Evolutionary conservation across 176 grass and related monocot genomes (phyloP).

Genomic region (Eleusine coracana): DNA sequence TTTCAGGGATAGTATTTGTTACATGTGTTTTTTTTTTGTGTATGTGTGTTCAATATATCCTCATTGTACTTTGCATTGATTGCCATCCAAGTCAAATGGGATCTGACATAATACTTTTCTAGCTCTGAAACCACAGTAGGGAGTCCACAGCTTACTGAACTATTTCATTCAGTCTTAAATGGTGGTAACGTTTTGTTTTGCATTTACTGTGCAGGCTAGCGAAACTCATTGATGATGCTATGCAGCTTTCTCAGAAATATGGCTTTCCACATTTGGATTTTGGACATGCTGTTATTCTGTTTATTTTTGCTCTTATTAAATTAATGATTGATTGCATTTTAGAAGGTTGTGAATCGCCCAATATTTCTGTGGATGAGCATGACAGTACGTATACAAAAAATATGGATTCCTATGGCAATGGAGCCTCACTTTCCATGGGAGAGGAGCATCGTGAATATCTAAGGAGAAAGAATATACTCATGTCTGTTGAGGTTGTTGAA

Average conservation of each 20-base stretch:
- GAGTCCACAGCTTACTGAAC: background rate
- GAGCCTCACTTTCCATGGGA: slow-evolving; percentile 40
- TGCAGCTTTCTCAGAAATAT: slow-evolving; percentile 73
- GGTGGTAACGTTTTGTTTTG: slow-evolving; percentile 21
- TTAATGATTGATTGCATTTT: slow-evolving; percentile 68
- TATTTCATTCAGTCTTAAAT: slow-evolving; percentile 22
- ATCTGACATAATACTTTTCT: background rate
- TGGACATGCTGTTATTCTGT: slow-evolving; percentile 66
- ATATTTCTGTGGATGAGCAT: slow-evolving; percentile 40
- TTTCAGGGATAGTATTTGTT: no score
- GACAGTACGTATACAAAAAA: slow-evolving; percentile 32
- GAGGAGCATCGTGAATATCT: slow-evolving; percentile 56
- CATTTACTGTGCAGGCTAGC: slow-evolving; percentile 60
- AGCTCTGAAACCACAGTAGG: background rate
- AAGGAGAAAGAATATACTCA: slow-evolving; percentile 51
- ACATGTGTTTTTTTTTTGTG: no score
- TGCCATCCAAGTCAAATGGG: background rate
- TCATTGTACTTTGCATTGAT: background rate
- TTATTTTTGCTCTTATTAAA: slow-evolving; percentile 52
- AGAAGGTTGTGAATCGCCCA: slow-evolving; percentile 55
- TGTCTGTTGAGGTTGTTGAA: slow-evolving; percentile 73
- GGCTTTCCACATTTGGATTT: slow-evolving; percentile 66
- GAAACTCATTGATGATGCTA: slow-evolving; percentile 67
- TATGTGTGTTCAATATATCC: background rate
- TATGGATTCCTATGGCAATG: slow-evolving; percentile 39